These are phyloP conservation scores for Clonostachys solani DNA, from an alignment of 2,329 filamentous ascomycete species.

Conservation along the genomic window DNA sequence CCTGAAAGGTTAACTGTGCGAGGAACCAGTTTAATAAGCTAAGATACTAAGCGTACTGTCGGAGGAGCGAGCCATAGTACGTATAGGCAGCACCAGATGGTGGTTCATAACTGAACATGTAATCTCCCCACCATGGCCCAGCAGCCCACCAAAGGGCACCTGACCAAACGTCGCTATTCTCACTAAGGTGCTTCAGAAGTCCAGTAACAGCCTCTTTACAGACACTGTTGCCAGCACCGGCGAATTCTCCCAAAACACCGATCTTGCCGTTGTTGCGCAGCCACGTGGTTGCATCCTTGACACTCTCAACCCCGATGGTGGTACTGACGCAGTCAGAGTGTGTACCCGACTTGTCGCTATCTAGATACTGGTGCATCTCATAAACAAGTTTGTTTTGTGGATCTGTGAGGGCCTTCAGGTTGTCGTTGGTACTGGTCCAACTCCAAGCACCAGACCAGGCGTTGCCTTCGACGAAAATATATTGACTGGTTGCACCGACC, in stretches of 20 bases:
- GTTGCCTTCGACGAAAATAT: constrained; percentile 54
- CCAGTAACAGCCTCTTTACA: neutral
- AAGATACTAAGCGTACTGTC: too few species aligned
- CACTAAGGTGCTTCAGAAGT: neutral
- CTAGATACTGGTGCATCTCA: constrained; percentile 58
- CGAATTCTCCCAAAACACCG: neutral
- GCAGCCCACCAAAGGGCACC: neutral
- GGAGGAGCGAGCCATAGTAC: too few species aligned
- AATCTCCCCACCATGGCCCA: neutral
- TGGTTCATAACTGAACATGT: neutral
- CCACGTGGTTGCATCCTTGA: neutral
- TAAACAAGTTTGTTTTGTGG: constrained; percentile 46
- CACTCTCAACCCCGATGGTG: neutral
- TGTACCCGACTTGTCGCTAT: constrained; percentile 48
- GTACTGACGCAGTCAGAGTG: constrained; percentile 37
- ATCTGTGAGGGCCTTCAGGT: constrained; percentile 36
- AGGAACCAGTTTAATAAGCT: too few species aligned
- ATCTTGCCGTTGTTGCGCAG: neutral
- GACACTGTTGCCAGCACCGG: neutral
- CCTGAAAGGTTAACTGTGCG: too few species aligned
- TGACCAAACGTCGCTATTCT: neutral
- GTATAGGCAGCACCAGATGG: neutral
- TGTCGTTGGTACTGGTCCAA: constrained; percentile 35
- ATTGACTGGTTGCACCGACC: constrained; percentile 49
- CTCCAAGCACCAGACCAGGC: constrained; percentile 39